Base-by-base conservation (phyloP, 768 basidiomycete species). In the Pilatotrama ljubarskyi region DNA sequence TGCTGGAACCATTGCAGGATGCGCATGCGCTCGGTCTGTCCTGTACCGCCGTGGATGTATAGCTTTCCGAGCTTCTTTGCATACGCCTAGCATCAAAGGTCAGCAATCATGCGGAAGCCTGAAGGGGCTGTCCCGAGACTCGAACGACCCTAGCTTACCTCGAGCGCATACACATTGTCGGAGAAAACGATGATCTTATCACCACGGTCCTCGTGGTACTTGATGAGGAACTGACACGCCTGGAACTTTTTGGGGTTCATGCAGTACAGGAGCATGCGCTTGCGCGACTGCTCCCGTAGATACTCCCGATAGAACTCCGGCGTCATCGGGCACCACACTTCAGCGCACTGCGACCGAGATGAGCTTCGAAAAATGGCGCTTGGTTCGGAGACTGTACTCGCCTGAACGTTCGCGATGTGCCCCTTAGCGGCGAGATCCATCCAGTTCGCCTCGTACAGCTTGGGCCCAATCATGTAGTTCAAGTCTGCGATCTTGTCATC, bases 221-320 rank as follows among this genome's bases (percentile, higher is more conserved):
- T 92, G 78, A 99, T 98, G 63, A 99, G 79, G 74, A 97, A 99
- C 69, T 99, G 97, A 72, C 96, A 98, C 15, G 96, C 94, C 74
- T 99, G 97, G 74, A 99, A 98, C 78, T 99, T 99, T 71, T 91
- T 93, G 14, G 97, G 97, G 70, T 99, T 99, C 97, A 98, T 99
- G 82, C 94, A 98, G 71, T 98, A 98, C 7, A 99, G 79, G 41
- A 99, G 80, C 86, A 97, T 97, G 64, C 92, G 87, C 73, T 96
- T 95, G 59, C 97, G 83, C 35, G 92, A 91, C 71, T 91, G 89
- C 73, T 95, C 92, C 62, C 91, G 82, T 64, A 99, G 83, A 71
- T 99, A 99, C 75, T 99, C 95, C 64, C 93, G 87, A 74, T 98
- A 99, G 73, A 99, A 99, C 72, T 98, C 95, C 5, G 97, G 96